phyloP scores from a whole-genome alignment of 495 filamentous ascomycete species.

The Echria macrotheca region DNA sequence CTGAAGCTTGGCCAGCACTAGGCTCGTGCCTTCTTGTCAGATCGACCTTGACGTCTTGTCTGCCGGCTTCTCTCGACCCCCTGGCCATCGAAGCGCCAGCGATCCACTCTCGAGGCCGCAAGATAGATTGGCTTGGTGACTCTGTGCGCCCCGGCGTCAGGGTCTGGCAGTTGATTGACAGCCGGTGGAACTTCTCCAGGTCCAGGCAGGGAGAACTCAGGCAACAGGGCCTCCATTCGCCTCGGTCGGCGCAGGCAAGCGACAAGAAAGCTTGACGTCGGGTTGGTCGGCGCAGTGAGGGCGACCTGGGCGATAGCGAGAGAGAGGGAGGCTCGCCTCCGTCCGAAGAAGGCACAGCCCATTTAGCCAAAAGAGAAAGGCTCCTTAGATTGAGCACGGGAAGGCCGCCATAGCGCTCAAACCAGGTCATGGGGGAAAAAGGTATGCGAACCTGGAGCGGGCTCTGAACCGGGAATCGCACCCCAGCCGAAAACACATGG shows the following conservation, averaged over 20 bases:
- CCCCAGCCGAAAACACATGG: conserved; percentile 6
- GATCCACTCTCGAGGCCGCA: conserved; percentile 4
- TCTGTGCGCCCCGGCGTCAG: no score
- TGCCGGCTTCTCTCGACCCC: conserved; percentile 6
- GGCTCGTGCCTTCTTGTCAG: conserved; percentile 3
- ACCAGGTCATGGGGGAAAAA: conserved; percentile 28
- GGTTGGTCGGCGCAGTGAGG: conserved; percentile 13
- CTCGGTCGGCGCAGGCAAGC: conserved; percentile 16
- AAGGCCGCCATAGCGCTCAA: conserved; percentile 20
- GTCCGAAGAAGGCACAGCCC: conserved; percentile 21
- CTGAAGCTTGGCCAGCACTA: not conserved
- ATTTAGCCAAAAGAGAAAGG: conserved; percentile 33
- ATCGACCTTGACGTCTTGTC: conserved; percentile 10
- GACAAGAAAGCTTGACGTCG: conserved; percentile 5
- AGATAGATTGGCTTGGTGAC: conserved; percentile 18
- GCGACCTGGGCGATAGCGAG: no score
- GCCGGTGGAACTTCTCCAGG: conserved; percentile 3
- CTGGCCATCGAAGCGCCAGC: not conserved
- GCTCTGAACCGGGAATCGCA: conserved; percentile 13
- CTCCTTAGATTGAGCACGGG: conserved; percentile 24
- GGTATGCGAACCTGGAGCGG: conserved; percentile 9
- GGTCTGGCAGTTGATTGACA: conserved; percentile 14
- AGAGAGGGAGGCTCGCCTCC: conserved; percentile 13
- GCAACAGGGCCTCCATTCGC: conserved; percentile 11
- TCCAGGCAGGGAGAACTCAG: not conserved